Base-by-base conservation (phyloP, 1,284 basidiomycete species). In the Malassezia vespertilionis region DNA sequence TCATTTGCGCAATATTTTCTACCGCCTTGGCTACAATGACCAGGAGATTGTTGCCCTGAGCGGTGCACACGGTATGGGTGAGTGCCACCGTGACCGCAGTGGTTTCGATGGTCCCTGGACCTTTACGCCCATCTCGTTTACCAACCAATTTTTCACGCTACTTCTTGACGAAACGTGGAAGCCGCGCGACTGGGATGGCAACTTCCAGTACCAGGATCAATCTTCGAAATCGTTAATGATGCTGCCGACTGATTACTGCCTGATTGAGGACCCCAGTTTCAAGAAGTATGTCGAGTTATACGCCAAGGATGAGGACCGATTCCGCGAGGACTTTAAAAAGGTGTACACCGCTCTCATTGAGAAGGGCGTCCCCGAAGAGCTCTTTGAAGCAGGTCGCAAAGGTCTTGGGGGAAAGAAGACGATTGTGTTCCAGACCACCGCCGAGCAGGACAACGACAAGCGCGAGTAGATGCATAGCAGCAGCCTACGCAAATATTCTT, bases 171-270 rank as follows among this genome's bases (percentile, higher is more conserved):
- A 69, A 45, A 74, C 75, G 54, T 78, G 76, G 76, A 65, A 71
- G 24, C 72, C 73, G 14, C 67, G 74, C 80, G 78, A 84, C 73
- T 90, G 86, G 86, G 76, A 76, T 54, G 90, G 89, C 35, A 88
- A 89, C 31, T 89, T 87, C 75, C 91, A 97, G 75, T 82, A 84
- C 53, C 81, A 86, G 74, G 89, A 96, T 76, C 86, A 86, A 79
- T 82, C 80, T 73, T 89, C 88, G 37, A 79, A 58, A 63, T 74
- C 79, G 30, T 76, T 97, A 39, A 96, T 97, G 90, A 96, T 96
- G 90, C 60, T 67, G 35, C 61, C 61, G 43, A 56, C 65, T 41
- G 63, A 69, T 51, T 61, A 65, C 52, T 55, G 63, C 11, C 42
- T 63, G 11, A 49, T 58, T 12, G 46, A 62, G 60, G 60, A 64